Base-by-base conservation (phyloP, 2,329 filamentous ascomycete genomes). In the Trichophyton simii region DNA sequence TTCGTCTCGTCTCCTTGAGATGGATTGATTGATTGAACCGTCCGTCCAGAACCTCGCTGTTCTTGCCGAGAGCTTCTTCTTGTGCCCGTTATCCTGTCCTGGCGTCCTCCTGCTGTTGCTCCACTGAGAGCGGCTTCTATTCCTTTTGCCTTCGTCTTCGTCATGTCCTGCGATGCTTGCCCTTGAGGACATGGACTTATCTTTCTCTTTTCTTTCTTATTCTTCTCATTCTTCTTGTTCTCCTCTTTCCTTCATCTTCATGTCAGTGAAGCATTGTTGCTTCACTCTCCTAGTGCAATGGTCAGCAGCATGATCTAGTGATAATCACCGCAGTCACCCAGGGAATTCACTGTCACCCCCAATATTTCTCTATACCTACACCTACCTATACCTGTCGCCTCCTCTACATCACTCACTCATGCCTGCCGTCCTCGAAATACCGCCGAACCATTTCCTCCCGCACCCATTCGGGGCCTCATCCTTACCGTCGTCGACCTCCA, bases 401-500 rank as follows among this genome's bases (percentile, higher is more conserved):
- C 28, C 22, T 25, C 9, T 31, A 11, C 15, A 28, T n/a, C 28
- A n/a, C 31, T 42, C 50, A 31, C 28, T 28, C 52, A 62, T 62
- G 60, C 57, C 60, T 62, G 34, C 34, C 48, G 25, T 59, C 42
- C 48, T 55, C 57, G 36, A 61, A 25, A 54, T 61, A 34, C 52
- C 54, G 28, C 28, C 50, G 28, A 28, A 58, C 42, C 52, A 34
- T 55, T 54, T 60, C 59, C 50, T 60, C 59, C 54, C 31, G n/a
- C 50, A 28, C 22, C 38, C 48, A 34, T 55, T 55, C 31, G 22
- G 52, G 52, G 34, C 34, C 34, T 28, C 52, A 4, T 57, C 18
- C 18, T 7, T 6, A 28, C 13, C 25, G 11, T 58, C 54, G 5
- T 41, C 38, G 34, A 78, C 77, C 87, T 87, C 65, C 81, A 76